Percentiles rank a stretch among this genome's conserved stretches.
phyloP scores from a whole-genome alignment of 345 rosid genomes.

The Pistacia atlantica region DNA sequence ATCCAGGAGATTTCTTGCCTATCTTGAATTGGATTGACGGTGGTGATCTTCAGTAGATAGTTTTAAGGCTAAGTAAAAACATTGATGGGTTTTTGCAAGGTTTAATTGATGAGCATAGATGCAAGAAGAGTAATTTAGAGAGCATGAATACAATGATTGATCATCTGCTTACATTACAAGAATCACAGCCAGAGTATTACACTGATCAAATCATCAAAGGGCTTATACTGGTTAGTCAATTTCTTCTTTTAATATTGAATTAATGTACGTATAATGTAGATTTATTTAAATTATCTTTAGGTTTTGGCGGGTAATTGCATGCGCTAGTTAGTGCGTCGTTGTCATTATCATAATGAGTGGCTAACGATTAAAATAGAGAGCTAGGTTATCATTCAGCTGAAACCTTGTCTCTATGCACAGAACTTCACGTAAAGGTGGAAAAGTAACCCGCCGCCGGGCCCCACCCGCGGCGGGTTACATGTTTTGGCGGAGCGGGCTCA shows the following conservation, averaged over 20 bases:
- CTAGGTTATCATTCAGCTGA: too few relatives aligned
- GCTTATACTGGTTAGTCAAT: slow-evolving; percentile 30
- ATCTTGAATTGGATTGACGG: slow-evolving; percentile 34
- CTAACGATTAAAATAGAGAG: too few relatives aligned
- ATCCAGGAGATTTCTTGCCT: slow-evolving; percentile 44
- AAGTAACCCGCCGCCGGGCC: too few relatives aligned
- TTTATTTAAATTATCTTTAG: too few relatives aligned
- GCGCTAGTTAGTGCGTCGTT: too few relatives aligned
- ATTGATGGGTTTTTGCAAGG: slow-evolving; percentile 50
- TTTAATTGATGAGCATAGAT: slow-evolving; percentile 49
- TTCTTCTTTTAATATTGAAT: neutral
- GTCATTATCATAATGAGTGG: too few relatives aligned
- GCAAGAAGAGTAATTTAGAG: slow-evolving; percentile 20
- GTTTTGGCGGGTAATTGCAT: too few relatives aligned
- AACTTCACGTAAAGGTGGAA: too few relatives aligned
- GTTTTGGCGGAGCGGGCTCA: too few relatives aligned
- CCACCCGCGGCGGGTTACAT: too few relatives aligned
- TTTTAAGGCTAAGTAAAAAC: slow-evolving; percentile 31
- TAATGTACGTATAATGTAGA: too few relatives aligned
- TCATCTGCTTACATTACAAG: slow-evolving; percentile 54
- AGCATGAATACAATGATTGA: slow-evolving; percentile 52
- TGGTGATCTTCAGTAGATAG: slow-evolving; percentile 33
- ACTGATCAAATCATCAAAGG: slow-evolving; percentile 69
- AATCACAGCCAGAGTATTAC: slow-evolving; percentile 48
- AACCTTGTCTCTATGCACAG: too few relatives aligned